Conservation (phyloP, 192 early-diverging fungal genomes). For the Coemansia sp. region DNA sequence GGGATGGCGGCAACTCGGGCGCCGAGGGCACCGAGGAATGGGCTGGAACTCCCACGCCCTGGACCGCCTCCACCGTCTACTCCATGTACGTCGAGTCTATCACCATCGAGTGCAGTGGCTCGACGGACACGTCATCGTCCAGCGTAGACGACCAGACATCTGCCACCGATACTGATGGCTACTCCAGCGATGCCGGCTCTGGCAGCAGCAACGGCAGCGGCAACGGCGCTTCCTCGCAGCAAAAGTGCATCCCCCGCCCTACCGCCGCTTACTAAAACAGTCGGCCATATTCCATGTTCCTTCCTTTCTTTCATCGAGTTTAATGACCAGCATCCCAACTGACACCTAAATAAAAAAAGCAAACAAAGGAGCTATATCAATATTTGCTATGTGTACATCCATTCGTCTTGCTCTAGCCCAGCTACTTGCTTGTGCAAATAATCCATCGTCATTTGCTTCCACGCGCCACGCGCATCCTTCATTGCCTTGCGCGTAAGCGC, state of each 20-base stretch:
- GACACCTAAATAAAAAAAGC: too few species aligned
- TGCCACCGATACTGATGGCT: not conserved
- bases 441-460: slow-evolving; percentile 34
- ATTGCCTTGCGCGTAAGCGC: slow-evolving; percentile 34
- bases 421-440: slow-evolving; percentile 24
- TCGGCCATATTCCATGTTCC: not conserved
- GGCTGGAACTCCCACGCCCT: slow-evolving; percentile 62
- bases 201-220: not conserved
- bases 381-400: slow-evolving; percentile 22
- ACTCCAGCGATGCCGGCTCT: not conserved
- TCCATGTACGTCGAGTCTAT: slow-evolving; percentile 60
- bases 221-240: not conserved
- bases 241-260: slow-evolving; percentile 33
- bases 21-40: slow-evolving; percentile 56
- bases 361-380: too few species aligned
- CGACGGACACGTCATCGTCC: slow-evolving; percentile 13
- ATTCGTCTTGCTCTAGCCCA: slow-evolving; percentile 33
- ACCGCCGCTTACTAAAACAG: not conserved
- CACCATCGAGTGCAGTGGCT: slow-evolving; percentile 52
- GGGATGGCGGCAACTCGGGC: slow-evolving; percentile 63
- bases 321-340: too few species aligned
- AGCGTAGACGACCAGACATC: not conserved
- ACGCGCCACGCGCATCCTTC: slow-evolving; percentile 11
- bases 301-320: slow-evolving; percentile 7
- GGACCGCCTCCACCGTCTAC: slow-evolving; percentile 48